phyloP scores from a whole-genome alignment of 2,329 filamentous ascomycete genomes.

The Hypoxylon sp. region DNA sequence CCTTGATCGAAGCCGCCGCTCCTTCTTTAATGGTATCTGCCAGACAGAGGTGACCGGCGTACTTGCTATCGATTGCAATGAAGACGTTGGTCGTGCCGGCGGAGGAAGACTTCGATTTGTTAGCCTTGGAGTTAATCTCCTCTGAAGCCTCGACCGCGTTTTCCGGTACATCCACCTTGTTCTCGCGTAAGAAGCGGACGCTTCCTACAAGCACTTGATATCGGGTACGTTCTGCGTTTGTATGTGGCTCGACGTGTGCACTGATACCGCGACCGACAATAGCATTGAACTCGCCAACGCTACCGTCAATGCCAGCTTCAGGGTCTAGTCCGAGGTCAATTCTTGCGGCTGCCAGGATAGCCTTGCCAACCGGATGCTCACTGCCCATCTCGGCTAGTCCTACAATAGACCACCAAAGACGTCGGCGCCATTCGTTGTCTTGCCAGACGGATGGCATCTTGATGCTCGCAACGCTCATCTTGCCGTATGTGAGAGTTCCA shows the following conservation, averaged over 20 bases:
- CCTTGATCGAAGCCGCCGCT: slow-evolving; percentile 80
- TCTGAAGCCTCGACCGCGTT: slow-evolving; percentile 71
- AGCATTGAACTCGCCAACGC: slow-evolving; percentile 83
- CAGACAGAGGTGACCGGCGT: slow-evolving; percentile 83
- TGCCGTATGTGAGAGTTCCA: slow-evolving; percentile 90
- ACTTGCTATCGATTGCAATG: slow-evolving; percentile 82
- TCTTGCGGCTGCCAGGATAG: slow-evolving; percentile 80
- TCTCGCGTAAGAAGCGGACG: slow-evolving; percentile 76
- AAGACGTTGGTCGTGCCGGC: slow-evolving; percentile 91
- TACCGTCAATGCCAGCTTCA: slow-evolving; percentile 82
- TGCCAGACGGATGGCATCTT: slow-evolving; percentile 75
- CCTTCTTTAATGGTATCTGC: slow-evolving; percentile 92
- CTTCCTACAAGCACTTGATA: slow-evolving; percentile 89
- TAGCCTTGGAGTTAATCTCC: slow-evolving; percentile 60
- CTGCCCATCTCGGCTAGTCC: slow-evolving; percentile 95
- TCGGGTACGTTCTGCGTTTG: slow-evolving; percentile 70
- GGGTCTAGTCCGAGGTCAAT: slow-evolving; percentile 74
- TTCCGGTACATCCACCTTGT: slow-evolving; percentile 71
- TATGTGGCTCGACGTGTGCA: slow-evolving; percentile 80
- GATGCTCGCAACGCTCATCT: slow-evolving; percentile 87
- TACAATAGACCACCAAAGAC: slow-evolving; percentile 94
- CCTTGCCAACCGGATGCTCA: slow-evolving; percentile 94
- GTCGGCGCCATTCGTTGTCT: slow-evolving; percentile 70
- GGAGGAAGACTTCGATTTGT: slow-evolving; percentile 49
- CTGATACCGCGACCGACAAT: slow-evolving; percentile 85